Evolutionary conservation across 257 asterid genomes (phyloP).

Genomic region (Primulina eburnea): DNA sequence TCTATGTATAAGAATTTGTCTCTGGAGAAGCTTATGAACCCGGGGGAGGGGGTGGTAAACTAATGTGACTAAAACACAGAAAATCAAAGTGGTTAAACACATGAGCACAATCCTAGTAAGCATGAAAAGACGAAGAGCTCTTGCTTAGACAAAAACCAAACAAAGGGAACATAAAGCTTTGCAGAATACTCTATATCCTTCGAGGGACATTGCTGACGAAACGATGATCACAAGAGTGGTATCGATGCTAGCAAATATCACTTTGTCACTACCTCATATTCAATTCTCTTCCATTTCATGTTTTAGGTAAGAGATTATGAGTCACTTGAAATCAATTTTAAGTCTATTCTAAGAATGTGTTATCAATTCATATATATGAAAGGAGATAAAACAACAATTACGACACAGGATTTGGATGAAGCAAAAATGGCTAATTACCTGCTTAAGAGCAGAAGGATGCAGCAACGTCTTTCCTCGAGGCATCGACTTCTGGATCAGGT

Average conservation of each 20-base stretch:
- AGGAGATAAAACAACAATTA: background rate
- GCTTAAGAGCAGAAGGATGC: conserved; percentile 18
- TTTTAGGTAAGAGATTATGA: background rate
- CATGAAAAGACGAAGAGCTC: background rate
- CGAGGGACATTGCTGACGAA: background rate
- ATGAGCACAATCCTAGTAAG: background rate
- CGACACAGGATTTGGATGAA: background rate
- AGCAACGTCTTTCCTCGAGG: conserved; percentile 22
- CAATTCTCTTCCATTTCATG: background rate
- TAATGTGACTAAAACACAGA: background rate
- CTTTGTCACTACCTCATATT: background rate
- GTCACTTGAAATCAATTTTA: background rate
- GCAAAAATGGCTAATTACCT: conserved; percentile 23
- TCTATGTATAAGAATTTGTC: no score
- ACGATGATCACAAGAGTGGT: background rate
- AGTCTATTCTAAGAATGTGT: background rate
- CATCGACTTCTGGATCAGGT: conserved; percentile 19
- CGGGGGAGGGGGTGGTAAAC: background rate
- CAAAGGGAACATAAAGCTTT: background rate
- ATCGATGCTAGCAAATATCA: background rate
- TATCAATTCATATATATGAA: background rate
- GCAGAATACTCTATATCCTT: background rate
- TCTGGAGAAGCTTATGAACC: background rate
- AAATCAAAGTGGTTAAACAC: background rate
- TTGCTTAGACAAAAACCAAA: background rate